Base-by-base conservation (phyloP, 1,284 basidiomycete species). In the Irpex lacteus region DNA sequence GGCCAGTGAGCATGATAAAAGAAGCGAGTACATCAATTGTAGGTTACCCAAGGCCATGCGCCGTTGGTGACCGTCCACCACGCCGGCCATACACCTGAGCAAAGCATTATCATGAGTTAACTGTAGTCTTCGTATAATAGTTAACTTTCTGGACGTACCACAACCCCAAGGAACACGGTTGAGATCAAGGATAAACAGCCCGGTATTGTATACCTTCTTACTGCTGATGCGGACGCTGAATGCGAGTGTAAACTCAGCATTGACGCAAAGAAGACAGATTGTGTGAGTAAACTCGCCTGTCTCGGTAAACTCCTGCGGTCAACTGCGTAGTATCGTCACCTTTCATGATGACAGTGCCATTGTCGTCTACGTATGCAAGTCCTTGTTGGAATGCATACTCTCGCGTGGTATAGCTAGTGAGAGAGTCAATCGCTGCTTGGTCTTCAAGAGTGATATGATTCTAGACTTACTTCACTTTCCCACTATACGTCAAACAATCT, bases 91-190 rank as follows among this genome's bases (percentile, higher is more conserved):
- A 84, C 81, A n/a, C n/a, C n/a, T n/a, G n/a, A n/a, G n/a, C n/a
- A n/a, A n/a, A n/a, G n/a, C n/a, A n/a, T n/a, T n/a, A n/a, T n/a
- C n/a, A n/a, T n/a, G n/a, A n/a, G n/a, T n/a, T n/a, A n/a, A n/a
- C n/a, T n/a, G n/a, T n/a, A n/a, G n/a, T n/a, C n/a, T n/a, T n/a
- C n/a, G n/a, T n/a, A n/a, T n/a, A n/a, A n/a, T n/a, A n/a, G n/a
- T n/a, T n/a, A n/a, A n/a, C n/a, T n/a, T n/a, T n/a, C n/a, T n/a
- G n/a, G n/a, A n/a, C n/a, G n/a, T 72, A 88, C 87, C 87, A 72
- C 88, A 91, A 47, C 89, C 89, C 86, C 86, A 90, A 5, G 89
- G 89, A 3, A 86, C 86, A 68, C 76, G 80, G 62, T 87, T 85
- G 44, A 89, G 73, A 71, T 91, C 89, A 4, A 91, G 78, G 65